Evolutionary conservation across 345 rosid species (phyloP).

Genomic region (Ceriops decandra): DNA sequence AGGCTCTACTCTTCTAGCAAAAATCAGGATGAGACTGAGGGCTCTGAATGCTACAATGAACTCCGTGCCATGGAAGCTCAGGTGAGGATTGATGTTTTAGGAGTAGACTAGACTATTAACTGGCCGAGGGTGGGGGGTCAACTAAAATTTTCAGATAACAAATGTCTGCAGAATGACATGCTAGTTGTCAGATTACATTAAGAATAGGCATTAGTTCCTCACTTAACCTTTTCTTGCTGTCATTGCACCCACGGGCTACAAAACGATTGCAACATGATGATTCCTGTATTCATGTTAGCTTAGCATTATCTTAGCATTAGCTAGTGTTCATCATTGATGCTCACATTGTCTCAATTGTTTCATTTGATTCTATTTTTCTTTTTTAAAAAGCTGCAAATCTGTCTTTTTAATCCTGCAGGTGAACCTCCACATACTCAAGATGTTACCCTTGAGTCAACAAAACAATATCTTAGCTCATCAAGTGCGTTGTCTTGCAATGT

Average conservation of each 20-base stretch:
- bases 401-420: conserved; percentile 42
- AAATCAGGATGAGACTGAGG: conserved; percentile 24
- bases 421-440: conserved; percentile 70
- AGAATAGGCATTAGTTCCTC: not conserved
- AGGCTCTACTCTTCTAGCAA: conserved; percentile 41
- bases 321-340: not conserved
- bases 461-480: conserved; percentile 66
- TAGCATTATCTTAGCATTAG: too few relatives aligned
- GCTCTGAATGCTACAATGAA: conserved; percentile 58
- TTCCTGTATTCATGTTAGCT: too few relatives aligned
- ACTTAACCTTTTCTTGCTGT: not conserved
- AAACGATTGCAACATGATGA: not conserved
- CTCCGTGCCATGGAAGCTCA: conserved; percentile 89
- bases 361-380: not conserved
- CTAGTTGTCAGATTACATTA: not conserved
- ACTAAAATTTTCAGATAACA: not conserved
- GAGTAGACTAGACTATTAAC: not conserved
- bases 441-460: conserved; percentile 57
- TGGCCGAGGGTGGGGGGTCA: not conserved
- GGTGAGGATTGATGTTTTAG: conserved; percentile 40
- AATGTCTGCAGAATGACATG: not conserved
- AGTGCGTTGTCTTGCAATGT: conserved; percentile 67
- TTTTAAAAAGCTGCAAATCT: not conserved
- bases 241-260: too few relatives aligned
- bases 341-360: not conserved